Evolutionary conservation across 495 filamentous ascomycete species (phyloP).

Genomic region (Trichoderma parareesei): DNA sequence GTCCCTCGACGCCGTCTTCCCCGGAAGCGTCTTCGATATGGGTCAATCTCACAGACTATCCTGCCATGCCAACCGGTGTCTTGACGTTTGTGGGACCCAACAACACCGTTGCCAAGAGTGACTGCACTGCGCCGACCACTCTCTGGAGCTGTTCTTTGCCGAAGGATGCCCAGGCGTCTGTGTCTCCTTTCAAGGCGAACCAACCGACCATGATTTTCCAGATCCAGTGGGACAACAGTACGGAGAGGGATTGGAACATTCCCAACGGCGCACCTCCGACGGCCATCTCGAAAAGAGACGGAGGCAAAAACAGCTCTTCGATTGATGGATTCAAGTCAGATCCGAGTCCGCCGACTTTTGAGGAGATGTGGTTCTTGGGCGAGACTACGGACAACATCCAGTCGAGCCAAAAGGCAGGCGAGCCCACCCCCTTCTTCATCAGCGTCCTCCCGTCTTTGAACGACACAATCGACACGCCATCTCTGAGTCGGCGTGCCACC

Average conservation of each 20-base stretch:
- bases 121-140: conserved; percentile 59
- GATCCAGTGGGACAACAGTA: conserved; percentile 71
- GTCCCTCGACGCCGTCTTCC: not conserved
- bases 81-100: conserved; percentile 64
- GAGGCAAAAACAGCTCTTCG: not conserved
- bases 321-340: conserved; percentile 41
- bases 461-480: conserved; percentile 26
- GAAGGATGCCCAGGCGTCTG: conserved; percentile 57
- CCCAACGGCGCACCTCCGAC: conserved; percentile 24
- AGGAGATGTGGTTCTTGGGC: conserved; percentile 71
- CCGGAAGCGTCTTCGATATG: conserved; percentile 36
- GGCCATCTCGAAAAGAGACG: conserved; percentile 9
- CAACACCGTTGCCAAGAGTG: conserved; percentile 45
- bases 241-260: conserved; percentile 37
- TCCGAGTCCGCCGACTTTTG: conserved; percentile 54
- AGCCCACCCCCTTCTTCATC: conserved; percentile 63
- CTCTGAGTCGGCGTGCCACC: conserved; percentile 29
- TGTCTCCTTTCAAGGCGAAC: conserved; percentile 50
- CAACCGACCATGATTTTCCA: conserved; percentile 73
- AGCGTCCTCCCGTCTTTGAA: conserved; percentile 34
- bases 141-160: conserved; percentile 80
- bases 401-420: conserved; percentile 51
- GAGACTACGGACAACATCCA: conserved; percentile 68
- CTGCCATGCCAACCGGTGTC: conserved; percentile 76
- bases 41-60: conserved; percentile 78